Base-by-base conservation (phyloP, 768 basidiomycete genomes). In the Boletus sp. region DNA sequence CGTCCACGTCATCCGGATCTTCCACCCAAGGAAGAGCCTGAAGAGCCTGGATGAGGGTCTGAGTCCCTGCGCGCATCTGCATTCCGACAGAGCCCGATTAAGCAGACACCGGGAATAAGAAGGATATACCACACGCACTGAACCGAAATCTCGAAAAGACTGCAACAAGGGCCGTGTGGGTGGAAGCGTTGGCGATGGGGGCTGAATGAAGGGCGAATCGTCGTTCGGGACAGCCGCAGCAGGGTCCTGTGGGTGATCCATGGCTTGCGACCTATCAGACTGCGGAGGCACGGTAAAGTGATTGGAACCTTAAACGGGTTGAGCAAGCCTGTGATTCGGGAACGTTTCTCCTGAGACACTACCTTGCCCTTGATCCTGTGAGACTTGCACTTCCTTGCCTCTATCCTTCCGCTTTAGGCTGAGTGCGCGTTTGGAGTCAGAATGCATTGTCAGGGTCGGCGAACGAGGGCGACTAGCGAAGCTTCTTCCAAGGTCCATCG, bases 1-100 rank as follows among this genome's bases (percentile, higher is more conserved):
- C 89, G 40, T 89, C 87, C 33, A 87, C 86, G 54, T 84, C 84
- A 60, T 92, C 88, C 9, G 81, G 78, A 57, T 80, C 81, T 40
- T 85, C 84, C 35, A 81, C 79, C 87, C 86, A 90, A 18, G 92
- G 92, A 41, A 93, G 77, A 2, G 90, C 92, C 65, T 93, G 92
- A 14, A 94, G 77, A 4, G 90, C 92, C 73, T 93, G 92, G 39
- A 94, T 93, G 49, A 94, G 82, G 3, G 92, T 90, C 68, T 94
- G 92, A 3, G 92, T 94, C 15, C 92, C 92, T 28, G 86, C 83
- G 40, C 90, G 86, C 85, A 94, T 89, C 92, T 94, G 67, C 37
- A 60, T 46, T 57, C 56, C 56, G 56, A 48, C 39, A 52, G 20
- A 7, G 35, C 17, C 47, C 15, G 15, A 17, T 63, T 50, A 40